Evolutionary conservation across 2,329 filamentous ascomycete genomes (phyloP).

Genomic region (Penicillium olsonii): DNA sequence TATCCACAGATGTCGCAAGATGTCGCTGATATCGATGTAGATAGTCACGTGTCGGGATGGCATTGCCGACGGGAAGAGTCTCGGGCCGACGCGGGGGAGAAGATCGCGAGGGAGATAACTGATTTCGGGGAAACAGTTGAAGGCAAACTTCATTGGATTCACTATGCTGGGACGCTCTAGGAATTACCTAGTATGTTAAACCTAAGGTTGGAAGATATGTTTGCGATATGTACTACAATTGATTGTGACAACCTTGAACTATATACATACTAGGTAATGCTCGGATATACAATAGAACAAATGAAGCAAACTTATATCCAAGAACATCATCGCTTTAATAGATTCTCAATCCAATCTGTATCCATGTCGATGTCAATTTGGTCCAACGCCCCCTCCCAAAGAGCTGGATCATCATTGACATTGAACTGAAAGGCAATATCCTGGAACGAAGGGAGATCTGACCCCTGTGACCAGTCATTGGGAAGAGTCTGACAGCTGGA

Average conservation of each 20-base stretch:
- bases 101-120: background rate
- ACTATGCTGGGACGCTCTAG: too few species aligned
- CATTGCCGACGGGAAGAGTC: background rate
- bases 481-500: constrained; percentile 2
- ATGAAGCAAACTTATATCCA: too few species aligned
- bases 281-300: too few species aligned
- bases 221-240: background rate
- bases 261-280: too few species aligned
- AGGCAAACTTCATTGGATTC: too few species aligned
- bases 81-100: constrained; percentile 24
- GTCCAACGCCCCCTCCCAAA: constrained; percentile 46
- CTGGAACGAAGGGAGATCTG: constrained; percentile 26
- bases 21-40: constrained; percentile 3
- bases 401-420: constrained; percentile 39
- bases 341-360: constrained; percentile 42
- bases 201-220: too few species aligned
- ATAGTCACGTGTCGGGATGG: constrained; percentile 36
- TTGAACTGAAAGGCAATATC: constrained; percentile 39
- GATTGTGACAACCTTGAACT: too few species aligned
- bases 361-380: constrained; percentile 46
- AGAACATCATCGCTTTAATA: constrained; percentile 22
- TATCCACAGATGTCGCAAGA: constrained; percentile 12
- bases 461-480: constrained; percentile 21
- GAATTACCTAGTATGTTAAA: too few species aligned
- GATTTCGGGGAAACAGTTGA: too few species aligned